These are phyloP conservation scores for Hyphopichia burtonii DNA, from an alignment of 1,139 yeast species.

Conservation along the genomic window DNA sequence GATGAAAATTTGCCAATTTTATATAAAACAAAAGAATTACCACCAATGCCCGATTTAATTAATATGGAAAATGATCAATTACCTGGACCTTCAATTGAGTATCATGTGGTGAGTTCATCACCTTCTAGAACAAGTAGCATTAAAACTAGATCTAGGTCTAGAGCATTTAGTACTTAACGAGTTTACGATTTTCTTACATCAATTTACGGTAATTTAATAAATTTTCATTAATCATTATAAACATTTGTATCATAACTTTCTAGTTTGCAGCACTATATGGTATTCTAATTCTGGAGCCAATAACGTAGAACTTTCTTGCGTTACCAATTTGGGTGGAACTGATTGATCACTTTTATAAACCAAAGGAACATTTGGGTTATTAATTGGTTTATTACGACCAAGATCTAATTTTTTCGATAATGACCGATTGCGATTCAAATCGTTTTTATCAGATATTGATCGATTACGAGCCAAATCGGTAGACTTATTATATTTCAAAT, in stretches of 20 bases:
- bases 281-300: background rate
- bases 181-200: no score
- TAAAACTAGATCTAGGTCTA: background rate
- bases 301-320: background rate
- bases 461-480: background rate
- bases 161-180: background rate
- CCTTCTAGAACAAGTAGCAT: background rate
- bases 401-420: no score
- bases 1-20: background rate
- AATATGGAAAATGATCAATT: background rate
- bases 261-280: background rate
- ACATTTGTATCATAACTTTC: no score
- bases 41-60: background rate
- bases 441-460: no score
- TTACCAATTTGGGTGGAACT: background rate
- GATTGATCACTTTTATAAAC: background rate
- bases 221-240: no score
- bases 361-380: background rate
- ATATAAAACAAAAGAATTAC: background rate
- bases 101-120: background rate
- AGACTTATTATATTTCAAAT: background rate
- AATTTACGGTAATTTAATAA: no score
- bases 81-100: background rate
- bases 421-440: no score
- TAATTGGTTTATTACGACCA: no score